Evolutionary conservation across 2,329 filamentous ascomycete species (phyloP).

Genomic region (Scedosporium dehoogii): DNA sequence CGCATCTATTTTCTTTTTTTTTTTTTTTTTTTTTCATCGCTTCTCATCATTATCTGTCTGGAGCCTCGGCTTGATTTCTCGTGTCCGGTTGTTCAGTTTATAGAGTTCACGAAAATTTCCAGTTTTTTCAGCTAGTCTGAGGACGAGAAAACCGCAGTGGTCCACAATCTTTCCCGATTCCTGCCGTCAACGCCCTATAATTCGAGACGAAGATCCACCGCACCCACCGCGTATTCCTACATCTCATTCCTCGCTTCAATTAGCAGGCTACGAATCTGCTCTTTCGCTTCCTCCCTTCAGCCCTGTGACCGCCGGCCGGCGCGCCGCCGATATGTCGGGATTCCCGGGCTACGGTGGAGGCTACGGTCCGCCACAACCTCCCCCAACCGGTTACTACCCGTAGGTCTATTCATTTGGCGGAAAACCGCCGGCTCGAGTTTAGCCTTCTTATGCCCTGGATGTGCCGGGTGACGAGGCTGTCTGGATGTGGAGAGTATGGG

Average conservation of each 20-base stretch:
- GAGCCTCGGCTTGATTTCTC: not conserved
- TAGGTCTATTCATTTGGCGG: not conserved
- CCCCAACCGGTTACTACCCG: not conserved
- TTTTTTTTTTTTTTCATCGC: too few relatives aligned
- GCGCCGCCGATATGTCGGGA: not conserved
- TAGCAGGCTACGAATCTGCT: not conserved
- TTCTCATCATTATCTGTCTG: not conserved
- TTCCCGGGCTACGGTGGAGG: not conserved
- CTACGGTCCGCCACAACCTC: slow-evolving; percentile 4
- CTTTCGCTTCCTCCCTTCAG: not conserved
- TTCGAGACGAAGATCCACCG: too few relatives aligned
- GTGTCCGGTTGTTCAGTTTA: not conserved
- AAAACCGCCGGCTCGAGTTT: not conserved
- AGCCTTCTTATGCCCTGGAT: too few relatives aligned
- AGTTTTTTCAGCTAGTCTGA: not conserved
- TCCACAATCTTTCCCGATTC: too few relatives aligned
- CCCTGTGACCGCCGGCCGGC: not conserved
- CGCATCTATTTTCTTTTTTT: not conserved
- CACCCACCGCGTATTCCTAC: not conserved
- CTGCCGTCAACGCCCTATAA: too few relatives aligned
- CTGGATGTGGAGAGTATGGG: not conserved
- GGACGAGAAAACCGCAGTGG: not conserved
- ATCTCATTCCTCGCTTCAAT: not conserved
- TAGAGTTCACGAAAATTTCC: not conserved
- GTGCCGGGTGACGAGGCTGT: not conserved